A percentile compares a stretch with the other conserved stretches of the same genome.
Conservation (phyloP, 306 rosid genomes). For the Lablab purpureus region DNA sequence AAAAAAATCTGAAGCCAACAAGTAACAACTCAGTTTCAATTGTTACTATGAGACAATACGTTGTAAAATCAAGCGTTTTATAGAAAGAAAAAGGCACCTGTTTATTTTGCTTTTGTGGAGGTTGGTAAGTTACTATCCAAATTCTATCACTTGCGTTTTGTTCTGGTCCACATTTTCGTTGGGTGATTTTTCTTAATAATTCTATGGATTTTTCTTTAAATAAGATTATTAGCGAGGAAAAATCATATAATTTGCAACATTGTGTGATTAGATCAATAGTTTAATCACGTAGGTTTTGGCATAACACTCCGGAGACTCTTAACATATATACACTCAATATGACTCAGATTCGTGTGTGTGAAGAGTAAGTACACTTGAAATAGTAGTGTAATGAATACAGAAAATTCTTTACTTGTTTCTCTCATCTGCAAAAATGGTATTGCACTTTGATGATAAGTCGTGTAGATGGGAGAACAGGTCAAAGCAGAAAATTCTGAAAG, state of each 20-base stretch:
- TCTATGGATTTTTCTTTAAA: too few relatives aligned
- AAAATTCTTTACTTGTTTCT: too few relatives aligned
- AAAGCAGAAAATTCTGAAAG: conserved; percentile 32
- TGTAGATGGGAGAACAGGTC: conserved; percentile 41
- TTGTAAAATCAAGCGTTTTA: conserved; percentile 39
- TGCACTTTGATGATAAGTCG: too few relatives aligned
- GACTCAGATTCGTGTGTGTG: too few relatives aligned
- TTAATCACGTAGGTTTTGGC: too few relatives aligned
- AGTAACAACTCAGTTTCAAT: neutral
- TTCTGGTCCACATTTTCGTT: too few relatives aligned
- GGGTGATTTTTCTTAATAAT: too few relatives aligned
- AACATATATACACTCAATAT: too few relatives aligned
- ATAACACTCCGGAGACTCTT: too few relatives aligned
- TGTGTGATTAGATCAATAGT: too few relatives aligned
- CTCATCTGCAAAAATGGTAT: neutral
- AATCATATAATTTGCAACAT: too few relatives aligned
- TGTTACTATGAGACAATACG: conserved; percentile 1
- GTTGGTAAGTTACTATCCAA: conserved; percentile 2
- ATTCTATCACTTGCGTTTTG: neutral
- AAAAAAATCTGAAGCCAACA: neutral
- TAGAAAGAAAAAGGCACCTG: neutral
- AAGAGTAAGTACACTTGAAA: neutral
- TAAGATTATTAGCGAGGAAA: too few relatives aligned
- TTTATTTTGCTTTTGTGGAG: conserved; percentile 32
- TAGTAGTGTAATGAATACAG: neutral